These are phyloP conservation scores for Apiospora arundinis DNA, from an alignment of 2,329 filamentous ascomycete genomes.

Conservation along the genomic window DNA sequence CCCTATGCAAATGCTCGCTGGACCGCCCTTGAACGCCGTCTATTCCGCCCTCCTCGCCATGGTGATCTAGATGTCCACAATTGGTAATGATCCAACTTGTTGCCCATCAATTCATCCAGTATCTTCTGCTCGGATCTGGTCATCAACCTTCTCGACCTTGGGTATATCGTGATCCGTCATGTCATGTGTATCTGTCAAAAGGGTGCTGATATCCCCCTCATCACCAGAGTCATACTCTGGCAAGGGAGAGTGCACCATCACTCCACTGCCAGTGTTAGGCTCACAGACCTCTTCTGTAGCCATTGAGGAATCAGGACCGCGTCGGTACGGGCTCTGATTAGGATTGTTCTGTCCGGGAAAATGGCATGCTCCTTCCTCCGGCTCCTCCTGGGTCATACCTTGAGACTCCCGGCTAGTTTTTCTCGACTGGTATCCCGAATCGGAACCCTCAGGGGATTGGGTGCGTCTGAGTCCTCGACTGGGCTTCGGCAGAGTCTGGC, in stretches of 20 bases:
- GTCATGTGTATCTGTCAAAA: not conserved
- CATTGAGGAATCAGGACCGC: not conserved
- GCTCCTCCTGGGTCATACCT: not conserved
- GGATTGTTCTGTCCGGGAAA: not conserved
- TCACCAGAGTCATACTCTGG: not conserved
- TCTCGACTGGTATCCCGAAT: not conserved
- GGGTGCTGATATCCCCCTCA: conserved; percentile 13
- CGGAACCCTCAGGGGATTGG: not conserved
- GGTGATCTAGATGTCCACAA: not conserved
- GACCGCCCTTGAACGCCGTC: conserved; percentile 6
- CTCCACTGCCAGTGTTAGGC: not conserved
- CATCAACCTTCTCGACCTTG: conserved; percentile 10
- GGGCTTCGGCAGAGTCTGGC: not conserved
- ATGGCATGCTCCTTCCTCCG: not conserved
- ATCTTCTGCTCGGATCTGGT: not conserved
- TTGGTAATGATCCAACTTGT: not conserved
- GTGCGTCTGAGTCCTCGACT: not conserved
- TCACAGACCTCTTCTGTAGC: not conserved
- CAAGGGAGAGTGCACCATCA: not conserved
- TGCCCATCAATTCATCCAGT: not conserved
- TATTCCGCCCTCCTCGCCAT: not conserved
- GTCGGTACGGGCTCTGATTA: not conserved
- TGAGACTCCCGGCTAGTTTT: not conserved
- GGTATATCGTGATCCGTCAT: conserved; percentile 15
- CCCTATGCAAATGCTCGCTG: conserved; percentile 18